Conservation (phyloP, 2,329 filamentous ascomycete genomes). For the Westerdykella aurantiaca region DNA sequence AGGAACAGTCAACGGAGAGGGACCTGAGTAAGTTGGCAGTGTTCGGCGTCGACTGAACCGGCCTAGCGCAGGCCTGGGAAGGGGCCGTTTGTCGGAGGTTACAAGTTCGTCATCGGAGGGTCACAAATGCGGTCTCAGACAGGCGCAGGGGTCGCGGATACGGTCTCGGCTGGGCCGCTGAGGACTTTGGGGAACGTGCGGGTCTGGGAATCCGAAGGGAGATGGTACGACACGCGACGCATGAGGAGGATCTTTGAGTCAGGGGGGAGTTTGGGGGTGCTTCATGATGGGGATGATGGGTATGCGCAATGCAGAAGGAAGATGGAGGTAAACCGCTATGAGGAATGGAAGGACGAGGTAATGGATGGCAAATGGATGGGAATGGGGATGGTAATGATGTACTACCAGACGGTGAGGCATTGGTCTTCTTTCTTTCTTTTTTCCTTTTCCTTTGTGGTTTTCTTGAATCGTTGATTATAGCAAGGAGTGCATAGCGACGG, state of each 20-base stretch:
- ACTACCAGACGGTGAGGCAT: too few relatives aligned
- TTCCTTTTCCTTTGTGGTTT: too few relatives aligned
- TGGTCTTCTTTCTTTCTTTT: too few relatives aligned
- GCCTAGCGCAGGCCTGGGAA: too few relatives aligned
- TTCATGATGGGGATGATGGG: slow-evolving; percentile 3
- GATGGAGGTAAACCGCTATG: neutral
- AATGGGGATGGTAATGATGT: too few relatives aligned
- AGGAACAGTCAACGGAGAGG: neutral
- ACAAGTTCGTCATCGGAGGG: slow-evolving; percentile 1
- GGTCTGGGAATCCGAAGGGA: too few relatives aligned
- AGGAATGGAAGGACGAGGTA: neutral
- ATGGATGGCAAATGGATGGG: too few relatives aligned
- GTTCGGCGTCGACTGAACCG: too few relatives aligned
- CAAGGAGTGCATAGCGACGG: slow-evolving; percentile 22
- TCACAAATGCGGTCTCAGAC: slow-evolving; percentile 18
- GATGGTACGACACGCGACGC: too few relatives aligned
- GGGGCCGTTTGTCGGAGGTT: too few relatives aligned
- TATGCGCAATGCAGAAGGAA: neutral
- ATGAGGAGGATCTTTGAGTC: too few relatives aligned
- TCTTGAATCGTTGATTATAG: too few relatives aligned
- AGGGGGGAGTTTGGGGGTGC: slow-evolving; percentile 2
- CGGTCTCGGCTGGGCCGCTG: slow-evolving; percentile 27
- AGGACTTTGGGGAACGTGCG: neutral
- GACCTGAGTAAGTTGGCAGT: neutral
- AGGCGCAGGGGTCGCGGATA: slow-evolving; percentile 14